Evolutionary conservation across 139 green algal genomes (phyloP), one percentile per base, ranked within the genome.

Genomic region (Chlamydomonas incerta): DNA sequence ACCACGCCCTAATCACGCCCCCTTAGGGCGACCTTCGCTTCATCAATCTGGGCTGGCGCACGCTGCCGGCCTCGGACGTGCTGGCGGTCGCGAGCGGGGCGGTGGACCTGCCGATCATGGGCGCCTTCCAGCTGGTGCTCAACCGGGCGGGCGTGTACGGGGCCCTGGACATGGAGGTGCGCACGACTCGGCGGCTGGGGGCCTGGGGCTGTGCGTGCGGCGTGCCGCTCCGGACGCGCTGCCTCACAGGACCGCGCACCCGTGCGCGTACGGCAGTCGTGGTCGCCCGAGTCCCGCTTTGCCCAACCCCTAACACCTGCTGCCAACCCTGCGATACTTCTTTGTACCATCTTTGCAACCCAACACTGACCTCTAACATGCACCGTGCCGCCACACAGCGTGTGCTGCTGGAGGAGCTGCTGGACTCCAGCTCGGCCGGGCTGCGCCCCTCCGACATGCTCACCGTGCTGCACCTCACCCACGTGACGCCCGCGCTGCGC

Each of bases 21-120:
- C 58, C 58, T 18, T 26, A 83, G 77, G 77, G 77, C 41, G 63
- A 74, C 46, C 63, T 83, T 24, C 63, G 77, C 63, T 65, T 83
- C 37, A 26, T 26, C 2, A 24, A 33, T 20, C 15, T 65, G 63
- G 77, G 77, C 41, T 74, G 63, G 77, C 4, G 8, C 13, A 11
- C 11, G 31, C 33, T 82, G 24, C 14, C 13, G 29, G 41, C 23
- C n/a, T 41, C 35, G 33, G n/a, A 31, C 26, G 55, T 73, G 62
- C n/a, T 46, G 60, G 37, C 60, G 37, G 62, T 65, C 29, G 77
- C 20, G 24, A 31, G 29, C 41, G 77, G 77, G 15, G 17, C 20
- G 11, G 50, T 11, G 34, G 77, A 74, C 3, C 14, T 83, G 34
- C 47, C 41, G 17, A n/a, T 29, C n/a, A 63, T 83, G 77, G 77